These are phyloP conservation scores for Pascua guehoae DNA, from an alignment of 1,284 basidiomycete species.

Conservation along the genomic window DNA sequence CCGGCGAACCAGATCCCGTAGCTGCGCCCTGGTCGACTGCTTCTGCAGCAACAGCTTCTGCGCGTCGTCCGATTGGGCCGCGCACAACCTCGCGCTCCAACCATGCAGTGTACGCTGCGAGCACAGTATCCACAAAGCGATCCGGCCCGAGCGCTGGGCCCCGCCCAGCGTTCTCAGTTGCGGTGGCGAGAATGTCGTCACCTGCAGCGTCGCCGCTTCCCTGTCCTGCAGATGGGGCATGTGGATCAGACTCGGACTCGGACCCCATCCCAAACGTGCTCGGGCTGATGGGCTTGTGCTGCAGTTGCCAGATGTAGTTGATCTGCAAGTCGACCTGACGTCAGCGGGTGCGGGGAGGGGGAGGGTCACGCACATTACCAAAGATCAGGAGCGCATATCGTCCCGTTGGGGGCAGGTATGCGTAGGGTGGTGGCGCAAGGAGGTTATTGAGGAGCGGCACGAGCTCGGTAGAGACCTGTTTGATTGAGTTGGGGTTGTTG, in stretches of 20 bases:
- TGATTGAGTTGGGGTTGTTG: conserved; percentile 45
- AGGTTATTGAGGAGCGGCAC: conserved; percentile 33
- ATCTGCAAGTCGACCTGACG: conserved; percentile 45
- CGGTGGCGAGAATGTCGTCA: conserved; percentile 28
- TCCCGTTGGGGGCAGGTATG: conserved; percentile 30
- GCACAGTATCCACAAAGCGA: conserved; percentile 32
- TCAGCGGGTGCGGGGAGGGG: background rate
- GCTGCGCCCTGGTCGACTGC: background rate
- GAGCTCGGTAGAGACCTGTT: conserved; percentile 38
- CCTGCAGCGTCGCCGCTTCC: background rate
- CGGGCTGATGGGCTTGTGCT: conserved; percentile 33
- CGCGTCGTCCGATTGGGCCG: conserved; percentile 34
- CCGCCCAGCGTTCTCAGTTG: conserved; percentile 34
- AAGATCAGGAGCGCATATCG: conserved; percentile 39
- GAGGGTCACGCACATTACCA: conserved; percentile 34
- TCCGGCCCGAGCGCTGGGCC: conserved; percentile 43
- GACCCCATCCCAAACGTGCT: conserved; percentile 19
- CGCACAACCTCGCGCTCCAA: conserved; percentile 40
- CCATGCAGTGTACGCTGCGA: conserved; percentile 34
- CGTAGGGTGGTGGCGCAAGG: conserved; percentile 38
- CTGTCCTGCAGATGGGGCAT: background rate
- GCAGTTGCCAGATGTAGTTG: conserved; percentile 46
- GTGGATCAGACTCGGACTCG: background rate
- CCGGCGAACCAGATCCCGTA: no score
- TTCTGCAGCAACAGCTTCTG: conserved; percentile 6